Base-by-base conservation (phyloP, 169 alveolate species). In the Eimeria sp. region DNA sequence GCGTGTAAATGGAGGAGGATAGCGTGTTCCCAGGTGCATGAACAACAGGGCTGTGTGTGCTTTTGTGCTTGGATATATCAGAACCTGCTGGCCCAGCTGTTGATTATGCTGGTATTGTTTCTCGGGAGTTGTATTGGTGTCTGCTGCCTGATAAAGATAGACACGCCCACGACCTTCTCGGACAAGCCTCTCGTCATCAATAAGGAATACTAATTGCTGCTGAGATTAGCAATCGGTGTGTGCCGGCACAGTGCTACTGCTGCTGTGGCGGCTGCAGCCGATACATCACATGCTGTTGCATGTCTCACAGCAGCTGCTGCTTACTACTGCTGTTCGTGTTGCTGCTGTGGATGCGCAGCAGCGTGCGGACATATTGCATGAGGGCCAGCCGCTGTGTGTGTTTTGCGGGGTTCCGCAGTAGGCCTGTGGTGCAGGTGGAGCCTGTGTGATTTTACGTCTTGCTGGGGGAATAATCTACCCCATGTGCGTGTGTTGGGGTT, bases 121-220 rank as follows among this genome's bases (percentile, higher is more conserved):
- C 57, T 92, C 34, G 89, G 87, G 14, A 73, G 92, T 54, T 47
- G 63, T 58, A 43, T 92, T 20, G 96, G 96, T n/a, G n/a, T 92
- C 65, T 78, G 91, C 88, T 92, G 96, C 58, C 93, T 92, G 30
- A n/a, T 78, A 25, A 82, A 82, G 49, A 82, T 92, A 27, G 92
- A 92, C 96, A 87, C 89, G 13, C 96, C 96, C 49, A 58, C 67
- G 58, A 65, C 73, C 78, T 92, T 78, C 96, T 92, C 96, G 25
- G 87, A 92, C 61, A 78, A 87, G 57, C 72, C 96, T 6, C 96
- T 92, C 25, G 92, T 61, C 30, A 92, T 92, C 86, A 92, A 92
- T 65, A 92, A 92, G 63, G 96, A 92, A n/a, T 92, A 92, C 76
- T 92, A 25, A 65, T 30, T 47, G 58, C 82, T 86, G 54, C 54